Percentiles rank a stretch among this genome's conserved stretches.
Evolutionary conservation across 495 filamentous ascomycete species (phyloP).

Genomic region (Trichoderma gamsii): DNA sequence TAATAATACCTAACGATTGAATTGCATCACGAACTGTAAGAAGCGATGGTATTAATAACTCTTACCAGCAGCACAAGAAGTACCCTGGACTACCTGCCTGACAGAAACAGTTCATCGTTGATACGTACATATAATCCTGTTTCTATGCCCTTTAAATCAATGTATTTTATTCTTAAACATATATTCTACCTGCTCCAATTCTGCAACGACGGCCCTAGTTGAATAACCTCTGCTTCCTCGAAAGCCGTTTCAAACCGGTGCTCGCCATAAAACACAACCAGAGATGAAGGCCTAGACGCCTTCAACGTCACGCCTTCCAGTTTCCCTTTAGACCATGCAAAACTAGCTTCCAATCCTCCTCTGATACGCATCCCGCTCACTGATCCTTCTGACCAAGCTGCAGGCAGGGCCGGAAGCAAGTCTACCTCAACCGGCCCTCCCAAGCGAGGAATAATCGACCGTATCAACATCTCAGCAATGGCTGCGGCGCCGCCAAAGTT

Average conservation of each 20-base stretch:
- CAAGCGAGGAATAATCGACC: constrained; percentile 17
- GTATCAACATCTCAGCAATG: constrained; percentile 26
- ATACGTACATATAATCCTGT: too few species aligned
- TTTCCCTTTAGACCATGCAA: constrained; percentile 23
- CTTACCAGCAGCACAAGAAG: too few species aligned
- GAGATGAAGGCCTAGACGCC: constrained; percentile 23
- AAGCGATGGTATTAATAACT: too few species aligned
- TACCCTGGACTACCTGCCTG: too few species aligned
- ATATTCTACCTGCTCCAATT: background rate
- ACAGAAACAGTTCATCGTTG: too few species aligned
- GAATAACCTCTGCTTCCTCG: constrained; percentile 12
- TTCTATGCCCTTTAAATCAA: too few species aligned
- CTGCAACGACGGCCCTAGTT: constrained; percentile 13
- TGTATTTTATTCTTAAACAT: background rate
- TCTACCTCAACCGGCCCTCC: constrained; percentile 20
- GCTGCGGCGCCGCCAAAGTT: constrained; percentile 27
- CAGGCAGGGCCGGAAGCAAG: constrained; percentile 27
- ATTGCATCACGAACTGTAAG: too few species aligned
- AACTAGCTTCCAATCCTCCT: constrained; percentile 26
- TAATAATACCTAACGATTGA: too few species aligned
- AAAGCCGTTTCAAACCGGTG: constrained; percentile 14
- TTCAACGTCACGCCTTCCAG: constrained; percentile 23
- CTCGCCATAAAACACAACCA: constrained; percentile 35
- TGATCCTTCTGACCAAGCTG: constrained; percentile 20
- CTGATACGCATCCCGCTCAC: constrained; percentile 26